These are phyloP conservation scores for Pyrenochaeta sp. DNA, from an alignment of 2,329 filamentous ascomycete genomes.

Conservation along the genomic window DNA sequence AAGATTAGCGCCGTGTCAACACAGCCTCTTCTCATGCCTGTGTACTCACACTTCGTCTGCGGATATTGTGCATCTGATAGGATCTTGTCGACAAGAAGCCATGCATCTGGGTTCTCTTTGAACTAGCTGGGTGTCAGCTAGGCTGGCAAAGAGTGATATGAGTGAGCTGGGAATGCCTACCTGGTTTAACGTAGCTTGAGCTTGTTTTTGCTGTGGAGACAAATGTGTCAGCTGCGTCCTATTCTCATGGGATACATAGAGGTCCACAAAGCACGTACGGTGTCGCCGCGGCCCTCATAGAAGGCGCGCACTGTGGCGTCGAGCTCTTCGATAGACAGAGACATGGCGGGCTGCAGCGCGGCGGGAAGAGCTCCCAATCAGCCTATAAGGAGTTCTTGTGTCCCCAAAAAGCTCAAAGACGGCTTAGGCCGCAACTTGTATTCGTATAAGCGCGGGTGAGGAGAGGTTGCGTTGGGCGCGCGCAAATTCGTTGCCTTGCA, in stretches of 20 bases:
- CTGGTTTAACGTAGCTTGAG: constrained; percentile 91
- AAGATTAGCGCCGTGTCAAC: constrained; percentile 42
- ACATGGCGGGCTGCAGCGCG: constrained; percentile 59
- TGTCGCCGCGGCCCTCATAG: constrained; percentile 94
- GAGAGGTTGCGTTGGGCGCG: constrained; percentile 24
- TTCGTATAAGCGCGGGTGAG: constrained; percentile 18
- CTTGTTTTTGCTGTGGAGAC: constrained; percentile 84
- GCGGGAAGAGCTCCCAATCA: constrained; percentile 46
- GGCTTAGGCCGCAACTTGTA: constrained; percentile 14
- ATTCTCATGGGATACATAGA: constrained; percentile 3
- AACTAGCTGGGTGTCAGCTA: constrained; percentile 68
- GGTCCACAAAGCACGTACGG: constrained; percentile 65
- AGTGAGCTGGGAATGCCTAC: constrained; percentile 59
- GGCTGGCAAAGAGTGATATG: not conserved
- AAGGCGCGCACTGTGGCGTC: constrained; percentile 96
- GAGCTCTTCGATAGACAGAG: constrained; percentile 86
- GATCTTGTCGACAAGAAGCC: constrained; percentile 97
- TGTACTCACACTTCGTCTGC: constrained; percentile 87
- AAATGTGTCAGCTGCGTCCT: constrained; percentile 51
- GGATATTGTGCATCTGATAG: constrained; percentile 90
- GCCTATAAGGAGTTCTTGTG: constrained; percentile 28
- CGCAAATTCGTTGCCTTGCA: constrained; percentile 39
- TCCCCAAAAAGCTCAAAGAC: constrained; percentile 29
- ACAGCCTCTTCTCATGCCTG: constrained; percentile 19
- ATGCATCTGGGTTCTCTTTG: constrained; percentile 98